phyloP scores from a whole-genome alignment of 805 yeast species.

The Saturnispora halmiae region DNA sequence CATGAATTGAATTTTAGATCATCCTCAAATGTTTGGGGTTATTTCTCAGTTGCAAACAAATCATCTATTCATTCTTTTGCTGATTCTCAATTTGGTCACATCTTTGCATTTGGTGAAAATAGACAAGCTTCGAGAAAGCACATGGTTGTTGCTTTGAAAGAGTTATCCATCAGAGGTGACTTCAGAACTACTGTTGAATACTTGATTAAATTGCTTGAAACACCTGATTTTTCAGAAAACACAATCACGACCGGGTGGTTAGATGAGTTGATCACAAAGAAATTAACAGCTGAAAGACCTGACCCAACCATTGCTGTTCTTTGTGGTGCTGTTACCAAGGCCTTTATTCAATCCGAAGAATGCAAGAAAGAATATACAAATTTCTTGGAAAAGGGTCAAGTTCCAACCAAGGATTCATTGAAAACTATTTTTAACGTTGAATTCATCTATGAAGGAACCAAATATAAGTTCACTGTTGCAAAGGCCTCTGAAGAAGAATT shows the following conservation, averaged over 20 bases:
- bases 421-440: conserved; percentile 89
- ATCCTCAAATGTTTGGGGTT: conserved; percentile 98
- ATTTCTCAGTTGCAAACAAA: conserved; percentile 92
- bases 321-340: conserved; percentile 97
- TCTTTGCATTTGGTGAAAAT: conserved; percentile 97
- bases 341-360: conserved; percentile 68
- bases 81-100: conserved; percentile 98
- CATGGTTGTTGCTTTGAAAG: conserved; percentile 97
- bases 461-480: conserved; percentile 93
- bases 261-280: conserved; percentile 88
- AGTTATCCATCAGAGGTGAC: conserved; percentile 94
- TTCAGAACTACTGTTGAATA: conserved; percentile 97
- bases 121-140: conserved; percentile 97
- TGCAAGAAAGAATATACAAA: conserved; percentile 58
- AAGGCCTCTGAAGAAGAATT: conserved; percentile 79
- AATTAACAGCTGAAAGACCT: conserved; percentile 94
- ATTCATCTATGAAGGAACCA: conserved; percentile 87
- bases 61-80: conserved; percentile 97
- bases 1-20: conserved; percentile 96
- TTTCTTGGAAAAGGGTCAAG: conserved; percentile 93
- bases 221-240: conserved; percentile 93
- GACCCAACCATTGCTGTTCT: conserved; percentile 83
- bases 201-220: conserved; percentile 86
- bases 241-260: conserved; percentile 99
- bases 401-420: conserved; percentile 70